phyloP scores from a whole-genome alignment of 768 basidiomycete species.

The Leccinum boreale region DNA sequence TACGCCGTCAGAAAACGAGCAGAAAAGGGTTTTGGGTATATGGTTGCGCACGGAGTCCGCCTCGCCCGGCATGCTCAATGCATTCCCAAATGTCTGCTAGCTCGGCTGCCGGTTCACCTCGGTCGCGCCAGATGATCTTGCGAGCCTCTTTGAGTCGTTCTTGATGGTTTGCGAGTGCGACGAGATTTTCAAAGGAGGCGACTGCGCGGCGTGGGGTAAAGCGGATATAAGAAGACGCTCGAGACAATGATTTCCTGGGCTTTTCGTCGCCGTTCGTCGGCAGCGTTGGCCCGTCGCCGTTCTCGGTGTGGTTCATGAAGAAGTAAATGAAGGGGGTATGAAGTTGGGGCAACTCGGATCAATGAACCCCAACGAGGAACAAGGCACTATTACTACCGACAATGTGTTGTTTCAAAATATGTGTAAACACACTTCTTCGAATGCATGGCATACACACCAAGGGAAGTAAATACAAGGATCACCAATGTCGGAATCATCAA shows the following conservation, averaged over 20 bases:
- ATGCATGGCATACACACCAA: no score
- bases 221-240: conserved; percentile 39
- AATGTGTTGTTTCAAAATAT: no score
- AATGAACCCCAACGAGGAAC: neutral
- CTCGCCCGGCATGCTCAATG: conserved; percentile 64
- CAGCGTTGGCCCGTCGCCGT: conserved; percentile 4
- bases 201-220: conserved; percentile 57
- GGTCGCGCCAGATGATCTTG: conserved; percentile 79
- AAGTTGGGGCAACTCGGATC: neutral
- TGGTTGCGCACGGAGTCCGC: conserved; percentile 64
- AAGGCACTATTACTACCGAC: neutral
- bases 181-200: conserved; percentile 79
- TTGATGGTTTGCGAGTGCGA: conserved; percentile 81
- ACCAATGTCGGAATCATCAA: no score
- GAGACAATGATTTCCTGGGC: conserved; percentile 6
- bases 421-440: no score
- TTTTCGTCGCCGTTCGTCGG: neutral
- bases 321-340: neutral
- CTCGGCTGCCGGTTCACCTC: conserved; percentile 72
- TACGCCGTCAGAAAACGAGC: neutral
- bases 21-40: neutral
- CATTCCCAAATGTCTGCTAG: conserved; percentile 62
- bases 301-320: conserved; percentile 4
- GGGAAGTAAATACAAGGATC: no score
- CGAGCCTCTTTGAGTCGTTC: conserved; percentile 69